Conservation (phyloP, 108 stramenopile genomes). For the Cafeteria roenbergensis region DNA sequence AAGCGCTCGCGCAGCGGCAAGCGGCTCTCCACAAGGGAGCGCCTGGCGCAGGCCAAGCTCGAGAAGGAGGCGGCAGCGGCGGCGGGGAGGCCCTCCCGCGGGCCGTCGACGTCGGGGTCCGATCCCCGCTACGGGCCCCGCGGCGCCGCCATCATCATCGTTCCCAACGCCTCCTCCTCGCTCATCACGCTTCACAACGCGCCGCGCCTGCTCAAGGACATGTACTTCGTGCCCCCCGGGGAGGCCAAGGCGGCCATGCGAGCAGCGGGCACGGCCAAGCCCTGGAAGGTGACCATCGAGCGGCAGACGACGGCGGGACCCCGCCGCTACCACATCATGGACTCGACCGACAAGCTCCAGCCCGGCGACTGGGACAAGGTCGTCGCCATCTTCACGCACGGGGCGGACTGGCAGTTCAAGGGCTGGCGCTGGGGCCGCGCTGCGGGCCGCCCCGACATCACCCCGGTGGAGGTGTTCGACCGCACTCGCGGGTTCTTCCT, state of each 20-base stretch:
- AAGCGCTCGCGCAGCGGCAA: background rate
- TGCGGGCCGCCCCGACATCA: slow-evolving; percentile 2
- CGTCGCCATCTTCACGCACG: slow-evolving; percentile 77
- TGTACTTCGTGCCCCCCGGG: slow-evolving; percentile 47
- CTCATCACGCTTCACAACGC: slow-evolving; percentile 72
- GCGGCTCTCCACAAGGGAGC: background rate
- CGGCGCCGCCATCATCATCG: slow-evolving; percentile 66
- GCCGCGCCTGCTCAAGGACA: slow-evolving; percentile 64
- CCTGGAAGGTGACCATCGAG: slow-evolving; percentile 26
- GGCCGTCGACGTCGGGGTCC: background rate
- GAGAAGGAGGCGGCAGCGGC: background rate
- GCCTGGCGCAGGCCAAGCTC: background rate
- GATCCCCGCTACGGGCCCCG: background rate
- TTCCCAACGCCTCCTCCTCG: slow-evolving; percentile 77
- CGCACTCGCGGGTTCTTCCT: slow-evolving; percentile 31
- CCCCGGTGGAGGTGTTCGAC: slow-evolving; percentile 28
- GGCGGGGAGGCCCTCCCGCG: background rate
- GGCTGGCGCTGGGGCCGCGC: slow-evolving; percentile 56
- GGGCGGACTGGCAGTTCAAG: slow-evolving; percentile 89
- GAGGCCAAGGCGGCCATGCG: slow-evolving; percentile 32
- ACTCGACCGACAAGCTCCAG: slow-evolving; percentile 52
- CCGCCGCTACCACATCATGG: slow-evolving; percentile 64
- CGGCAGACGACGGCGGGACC: slow-evolving; percentile 10
- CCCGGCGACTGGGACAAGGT: slow-evolving; percentile 73
- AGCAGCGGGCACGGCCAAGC: slow-evolving; percentile 12